Conservation (phyloP, 2,329 filamentous ascomycete genomes). For the Colletotrichum sp. region DNA sequence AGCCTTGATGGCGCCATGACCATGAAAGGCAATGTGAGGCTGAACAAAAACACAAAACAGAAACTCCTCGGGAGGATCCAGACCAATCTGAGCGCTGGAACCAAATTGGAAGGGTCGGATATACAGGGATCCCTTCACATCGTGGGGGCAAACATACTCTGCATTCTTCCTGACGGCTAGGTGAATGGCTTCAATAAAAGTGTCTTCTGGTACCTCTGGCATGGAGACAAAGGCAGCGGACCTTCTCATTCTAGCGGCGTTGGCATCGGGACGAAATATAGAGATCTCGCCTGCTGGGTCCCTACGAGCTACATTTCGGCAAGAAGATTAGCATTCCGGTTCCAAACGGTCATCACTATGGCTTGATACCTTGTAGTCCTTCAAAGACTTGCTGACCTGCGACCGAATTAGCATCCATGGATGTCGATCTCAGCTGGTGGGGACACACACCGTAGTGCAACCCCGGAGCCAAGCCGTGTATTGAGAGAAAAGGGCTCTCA, state of each 20-base stretch:
- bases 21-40: constrained; percentile 62
- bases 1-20: constrained; percentile 52
- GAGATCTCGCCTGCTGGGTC: not conserved
- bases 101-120: constrained; percentile 71
- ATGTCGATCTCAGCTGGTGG: not conserved
- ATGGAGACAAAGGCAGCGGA: constrained; percentile 54
- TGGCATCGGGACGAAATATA: not conserved
- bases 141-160: constrained; percentile 69
- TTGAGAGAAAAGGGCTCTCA: not conserved
- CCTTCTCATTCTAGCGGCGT: not conserved
- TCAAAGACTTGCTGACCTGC: not conserved
- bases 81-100: not conserved
- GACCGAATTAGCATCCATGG: not conserved
- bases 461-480: not conserved
- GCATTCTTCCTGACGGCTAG: constrained; percentile 70
- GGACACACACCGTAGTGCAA: not conserved
- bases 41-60: constrained; percentile 67
- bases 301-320: not conserved
- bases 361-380: not conserved
- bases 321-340: not conserved
- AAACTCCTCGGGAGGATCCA: constrained; percentile 58
- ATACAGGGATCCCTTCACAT: constrained; percentile 69
- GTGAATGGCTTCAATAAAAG: constrained; percentile 63
- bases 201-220: constrained; percentile 62
- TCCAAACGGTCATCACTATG: not conserved